Percentiles rank a stretch among this genome's conserved stretches.
These are phyloP conservation scores for Leccinum angustisporum DNA, from an alignment of 1,284 basidiomycete genomes.

Conservation along the genomic window DNA sequence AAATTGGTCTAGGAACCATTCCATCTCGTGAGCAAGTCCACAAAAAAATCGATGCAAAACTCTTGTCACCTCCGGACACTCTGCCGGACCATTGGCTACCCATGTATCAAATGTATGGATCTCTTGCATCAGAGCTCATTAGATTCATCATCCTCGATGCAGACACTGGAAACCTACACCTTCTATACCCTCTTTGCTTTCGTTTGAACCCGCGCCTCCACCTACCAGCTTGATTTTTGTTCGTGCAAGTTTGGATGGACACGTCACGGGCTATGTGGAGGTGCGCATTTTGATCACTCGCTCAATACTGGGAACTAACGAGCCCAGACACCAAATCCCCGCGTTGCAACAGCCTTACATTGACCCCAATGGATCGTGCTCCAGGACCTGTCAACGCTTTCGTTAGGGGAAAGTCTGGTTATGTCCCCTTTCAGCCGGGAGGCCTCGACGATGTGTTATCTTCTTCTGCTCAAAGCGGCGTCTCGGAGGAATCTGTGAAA, in stretches of 20 bases:
- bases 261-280: conserved; percentile 80
- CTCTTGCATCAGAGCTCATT: conserved; percentile 5
- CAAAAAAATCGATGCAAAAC: conserved; percentile 63
- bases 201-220: conserved; percentile 65
- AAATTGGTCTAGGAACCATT: conserved; percentile 53
- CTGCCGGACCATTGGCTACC: conserved; percentile 72
- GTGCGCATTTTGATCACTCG: conserved; percentile 34
- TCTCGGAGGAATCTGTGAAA: conserved; percentile 38
- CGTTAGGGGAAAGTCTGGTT: conserved; percentile 89
- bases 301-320: conserved; percentile 7
- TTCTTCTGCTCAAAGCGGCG: conserved; percentile 36
- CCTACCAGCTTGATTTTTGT: conserved; percentile 80
- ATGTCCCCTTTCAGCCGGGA: conserved; percentile 91
- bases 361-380: conserved; percentile 81
- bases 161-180: conserved; percentile 73
- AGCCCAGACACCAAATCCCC: conserved; percentile 52
- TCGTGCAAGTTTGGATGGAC: conserved; percentile 76
- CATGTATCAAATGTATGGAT: conserved; percentile 70
- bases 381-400: conserved; percentile 80
- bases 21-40: conserved; percentile 62
- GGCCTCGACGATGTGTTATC: conserved; percentile 69
- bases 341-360: conserved; percentile 63
- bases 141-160: conserved; percentile 25
- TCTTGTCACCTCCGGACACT: conserved; percentile 62
- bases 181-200: conserved; percentile 61